A percentile compares a stretch with the other conserved stretches of the same genome.
Conservation (phyloP, 2,329 filamentous ascomycete genomes). For the Penicillium sp. region DNA sequence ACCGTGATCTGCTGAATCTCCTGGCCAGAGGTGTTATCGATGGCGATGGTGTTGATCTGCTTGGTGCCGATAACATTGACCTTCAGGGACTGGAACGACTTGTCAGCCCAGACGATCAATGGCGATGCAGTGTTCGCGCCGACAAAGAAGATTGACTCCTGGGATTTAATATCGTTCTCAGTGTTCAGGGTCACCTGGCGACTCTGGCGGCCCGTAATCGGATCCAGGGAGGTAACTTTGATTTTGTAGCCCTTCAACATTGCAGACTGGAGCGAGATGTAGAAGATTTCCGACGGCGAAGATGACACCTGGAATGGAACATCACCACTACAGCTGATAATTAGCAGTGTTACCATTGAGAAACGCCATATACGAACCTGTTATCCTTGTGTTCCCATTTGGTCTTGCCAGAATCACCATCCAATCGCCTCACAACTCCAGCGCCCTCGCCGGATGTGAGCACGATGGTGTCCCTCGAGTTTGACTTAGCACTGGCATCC, state of each 20-base stretch:
- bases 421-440: constrained; percentile 71
- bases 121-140: constrained; percentile 50
- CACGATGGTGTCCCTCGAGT: constrained; percentile 67
- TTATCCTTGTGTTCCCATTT: constrained; percentile 79
- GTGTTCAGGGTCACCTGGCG: constrained; percentile 75
- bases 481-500: constrained; percentile 57
- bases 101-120: constrained; percentile 54
- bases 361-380: constrained; percentile 47
- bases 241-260: constrained; percentile 73
- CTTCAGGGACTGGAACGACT: constrained; percentile 51
- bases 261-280: constrained; percentile 74
- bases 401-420: constrained; percentile 72
- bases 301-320: constrained; percentile 75
- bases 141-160: constrained; percentile 49
- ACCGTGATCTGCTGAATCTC: constrained; percentile 65
- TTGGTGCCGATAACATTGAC: constrained; percentile 54
- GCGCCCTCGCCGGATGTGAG: constrained; percentile 62
- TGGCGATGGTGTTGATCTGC: constrained; percentile 45
- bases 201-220: constrained; percentile 71
- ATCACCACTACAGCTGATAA: constrained; percentile 61
- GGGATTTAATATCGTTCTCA: constrained; percentile 69
- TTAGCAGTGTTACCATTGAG: constrained; percentile 16
- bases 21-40: constrained; percentile 50
- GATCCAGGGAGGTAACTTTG: constrained; percentile 76
- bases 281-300: constrained; percentile 72